A percentile compares a stretch with the other conserved stretches of the same genome.
Conservation (phyloP, 345 rosid species). For the Xanthoceras sorbifolium region DNA sequence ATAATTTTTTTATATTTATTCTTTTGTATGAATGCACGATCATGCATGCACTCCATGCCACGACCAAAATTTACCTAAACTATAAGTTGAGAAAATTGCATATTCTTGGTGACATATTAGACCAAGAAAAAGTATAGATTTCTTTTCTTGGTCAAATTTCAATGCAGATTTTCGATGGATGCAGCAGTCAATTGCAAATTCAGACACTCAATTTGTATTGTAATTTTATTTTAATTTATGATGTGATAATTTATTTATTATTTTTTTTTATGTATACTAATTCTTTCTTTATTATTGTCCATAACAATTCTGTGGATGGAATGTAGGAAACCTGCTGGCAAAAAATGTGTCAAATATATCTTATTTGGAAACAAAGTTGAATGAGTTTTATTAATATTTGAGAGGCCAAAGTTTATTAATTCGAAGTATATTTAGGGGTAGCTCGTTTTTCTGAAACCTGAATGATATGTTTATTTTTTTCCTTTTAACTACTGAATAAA, state of each 20-base stretch:
- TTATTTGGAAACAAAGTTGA: background rate
- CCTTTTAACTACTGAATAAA: no score
- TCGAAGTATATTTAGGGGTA: no score
- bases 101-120: background rate
- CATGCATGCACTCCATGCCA: background rate
- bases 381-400: no score
- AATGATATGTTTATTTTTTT: no score
- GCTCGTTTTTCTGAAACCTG: no score
- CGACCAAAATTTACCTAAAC: background rate
- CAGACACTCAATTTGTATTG: background rate
- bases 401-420: no score
- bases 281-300: background rate
- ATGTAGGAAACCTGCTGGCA: background rate
- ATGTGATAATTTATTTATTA: no score
- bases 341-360: background rate
- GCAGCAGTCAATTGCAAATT: background rate
- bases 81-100: background rate
- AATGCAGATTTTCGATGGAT: background rate
- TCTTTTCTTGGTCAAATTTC: conserved; percentile 7
- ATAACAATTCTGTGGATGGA: background rate
- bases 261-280: background rate
- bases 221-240: no score
- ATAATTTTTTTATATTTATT: background rate
- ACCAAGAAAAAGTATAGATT: background rate
- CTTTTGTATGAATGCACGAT: background rate